These are phyloP conservation scores for Calamus simplicifolius DNA, from an alignment of 176 grass and related monocot genomes.

Conservation along the genomic window DNA sequence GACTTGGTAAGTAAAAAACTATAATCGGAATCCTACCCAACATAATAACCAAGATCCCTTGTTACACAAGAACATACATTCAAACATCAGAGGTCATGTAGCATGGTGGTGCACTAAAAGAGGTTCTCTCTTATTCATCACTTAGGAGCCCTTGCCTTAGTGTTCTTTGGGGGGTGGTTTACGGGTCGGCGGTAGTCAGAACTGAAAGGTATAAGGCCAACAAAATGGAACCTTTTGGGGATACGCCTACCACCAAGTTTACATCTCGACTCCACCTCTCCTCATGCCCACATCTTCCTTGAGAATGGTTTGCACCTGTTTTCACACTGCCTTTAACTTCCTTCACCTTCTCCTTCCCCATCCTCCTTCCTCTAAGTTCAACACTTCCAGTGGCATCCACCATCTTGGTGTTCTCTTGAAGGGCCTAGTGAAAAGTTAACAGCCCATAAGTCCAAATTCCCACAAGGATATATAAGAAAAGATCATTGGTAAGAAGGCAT, in stretches of 20 bases:
- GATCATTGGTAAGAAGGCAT: no score
- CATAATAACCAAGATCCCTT: no score
- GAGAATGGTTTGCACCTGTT: constrained; percentile 59
- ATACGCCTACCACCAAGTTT: constrained; percentile 35
- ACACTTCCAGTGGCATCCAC: constrained; percentile 8
- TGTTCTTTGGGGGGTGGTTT: constrained; percentile 73
- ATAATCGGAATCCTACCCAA: no score
- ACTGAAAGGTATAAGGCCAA: constrained; percentile 47
- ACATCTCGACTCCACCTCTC: constrained; percentile 30
- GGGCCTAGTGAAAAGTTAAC: constrained; percentile 16
- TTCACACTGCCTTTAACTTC: constrained; percentile 17
- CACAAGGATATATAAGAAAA: no score
- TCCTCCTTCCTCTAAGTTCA: constrained; percentile 13
- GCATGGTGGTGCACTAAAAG: no score
- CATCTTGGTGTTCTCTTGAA: constrained; percentile 15
- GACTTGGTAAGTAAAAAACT: constrained; percentile 2
- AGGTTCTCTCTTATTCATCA: no score
- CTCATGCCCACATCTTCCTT: constrained; percentile 45
- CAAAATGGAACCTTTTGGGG: constrained; percentile 33
- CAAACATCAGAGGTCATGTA: no score
- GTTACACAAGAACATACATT: no score
- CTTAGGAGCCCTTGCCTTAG: constrained; percentile 30
- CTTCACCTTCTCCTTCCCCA: constrained; percentile 4
- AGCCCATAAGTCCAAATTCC: no score
- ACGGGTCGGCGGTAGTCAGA: constrained; percentile 41